A percentile compares a stretch with the other conserved stretches of the same genome.
phyloP scores from a whole-genome alignment of 2,329 filamentous ascomycete species.

The Alternaria sp. region DNA sequence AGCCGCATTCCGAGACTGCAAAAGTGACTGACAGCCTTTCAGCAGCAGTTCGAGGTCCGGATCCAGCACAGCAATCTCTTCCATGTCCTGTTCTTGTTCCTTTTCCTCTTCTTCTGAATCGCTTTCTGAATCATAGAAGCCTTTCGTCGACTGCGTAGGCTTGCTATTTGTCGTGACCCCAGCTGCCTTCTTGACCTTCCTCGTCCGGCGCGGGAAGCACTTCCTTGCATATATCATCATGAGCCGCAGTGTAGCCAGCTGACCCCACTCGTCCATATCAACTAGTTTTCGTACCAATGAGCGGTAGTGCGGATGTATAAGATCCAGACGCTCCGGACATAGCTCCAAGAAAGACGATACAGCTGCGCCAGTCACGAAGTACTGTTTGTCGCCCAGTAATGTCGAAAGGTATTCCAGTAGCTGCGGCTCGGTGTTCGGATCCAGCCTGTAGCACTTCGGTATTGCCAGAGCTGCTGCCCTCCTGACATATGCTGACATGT shows the following conservation, averaged over 20 bases:
- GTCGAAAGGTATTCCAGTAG: slow-evolving; percentile 80
- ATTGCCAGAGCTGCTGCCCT: slow-evolving; percentile 93
- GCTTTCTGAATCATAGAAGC: slow-evolving; percentile 73
- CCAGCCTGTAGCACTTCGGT: slow-evolving; percentile 92
- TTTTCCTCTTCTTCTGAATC: slow-evolving; percentile 51
- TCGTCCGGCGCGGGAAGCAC: slow-evolving; percentile 79
- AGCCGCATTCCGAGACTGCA: slow-evolving; percentile 91
- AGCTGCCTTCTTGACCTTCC: slow-evolving; percentile 62
- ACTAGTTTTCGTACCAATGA: slow-evolving; percentile 86
- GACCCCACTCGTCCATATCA: slow-evolving; percentile 99
- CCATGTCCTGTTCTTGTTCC: slow-evolving; percentile 55
- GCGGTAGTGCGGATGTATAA: slow-evolving; percentile 91
- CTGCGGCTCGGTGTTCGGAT: slow-evolving; percentile 83
- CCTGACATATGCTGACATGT: slow-evolving; percentile 93
- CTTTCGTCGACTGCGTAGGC: slow-evolving; percentile 58
- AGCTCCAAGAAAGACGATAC: slow-evolving; percentile 88
- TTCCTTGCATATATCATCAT: slow-evolving; percentile 84
- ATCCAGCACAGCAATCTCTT: slow-evolving; percentile 70
- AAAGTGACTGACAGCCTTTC: slow-evolving; percentile 78
- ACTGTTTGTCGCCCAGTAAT: slow-evolving; percentile 87
- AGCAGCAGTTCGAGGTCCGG: slow-evolving; percentile 83
- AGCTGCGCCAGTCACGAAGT: slow-evolving; percentile 94
- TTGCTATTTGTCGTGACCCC: slow-evolving; percentile 44
- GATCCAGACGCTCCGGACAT: slow-evolving; percentile 83
- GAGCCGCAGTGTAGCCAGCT: slow-evolving; percentile 80